A percentile compares a stretch with the other conserved stretches of the same genome.
Conservation (phyloP, 306 rosid species). For the Prunus mira region DNA sequence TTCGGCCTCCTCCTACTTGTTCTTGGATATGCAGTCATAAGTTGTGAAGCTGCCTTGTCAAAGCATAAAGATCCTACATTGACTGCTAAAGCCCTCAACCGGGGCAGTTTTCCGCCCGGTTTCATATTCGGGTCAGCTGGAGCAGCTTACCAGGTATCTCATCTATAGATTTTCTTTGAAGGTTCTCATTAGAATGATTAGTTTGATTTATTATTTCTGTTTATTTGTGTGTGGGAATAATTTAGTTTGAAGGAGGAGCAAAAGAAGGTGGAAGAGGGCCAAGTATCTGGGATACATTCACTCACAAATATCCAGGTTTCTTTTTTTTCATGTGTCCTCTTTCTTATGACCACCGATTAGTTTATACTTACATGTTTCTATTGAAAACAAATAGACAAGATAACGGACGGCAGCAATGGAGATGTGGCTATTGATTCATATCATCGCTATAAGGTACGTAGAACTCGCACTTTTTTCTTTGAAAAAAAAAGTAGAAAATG, state of each 20-base stretch:
- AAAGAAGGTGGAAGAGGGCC: slow-evolving; percentile 41
- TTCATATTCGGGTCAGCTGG: neutral
- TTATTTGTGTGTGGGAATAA: neutral
- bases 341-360: too few species aligned
- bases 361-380: too few species aligned
- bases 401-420: slow-evolving; percentile 48
- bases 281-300: slow-evolving; percentile 59
- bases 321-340: neutral
- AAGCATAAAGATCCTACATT: neutral
- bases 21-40: neutral
- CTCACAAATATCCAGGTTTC: slow-evolving; percentile 38
- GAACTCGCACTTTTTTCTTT: neutral
- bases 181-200: neutral
- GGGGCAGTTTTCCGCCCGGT: neutral
- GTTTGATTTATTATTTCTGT: neutral
- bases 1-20: neutral
- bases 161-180: neutral
- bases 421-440: slow-evolving; percentile 54
- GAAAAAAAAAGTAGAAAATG: neutral
- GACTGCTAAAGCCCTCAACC: neutral
- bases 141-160: neutral
- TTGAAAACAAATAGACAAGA: slow-evolving; percentile 25
- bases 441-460: slow-evolving; percentile 59
- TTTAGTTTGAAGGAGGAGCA: slow-evolving; percentile 52
- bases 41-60: neutral